Evolutionary conservation across 768 basidiomycete genomes (phyloP), one percentile per base, ranked within the genome.

Genomic region (Pleurotus eryngii): DNA sequence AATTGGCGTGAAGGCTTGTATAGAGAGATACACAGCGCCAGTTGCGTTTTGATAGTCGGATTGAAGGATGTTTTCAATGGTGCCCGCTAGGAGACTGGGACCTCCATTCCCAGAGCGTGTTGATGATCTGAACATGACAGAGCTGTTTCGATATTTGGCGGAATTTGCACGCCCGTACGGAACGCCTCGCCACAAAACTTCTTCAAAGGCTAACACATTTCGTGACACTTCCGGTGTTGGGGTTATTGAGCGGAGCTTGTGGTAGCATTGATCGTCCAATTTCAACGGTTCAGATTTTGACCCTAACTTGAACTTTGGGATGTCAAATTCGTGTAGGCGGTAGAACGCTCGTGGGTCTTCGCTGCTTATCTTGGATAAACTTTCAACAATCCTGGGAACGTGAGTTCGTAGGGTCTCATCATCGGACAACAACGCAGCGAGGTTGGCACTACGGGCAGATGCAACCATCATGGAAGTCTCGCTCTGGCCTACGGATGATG

Each of bases 331-430:
- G 37, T 30, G 24, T 15, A 58, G 50, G 8, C 60, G 49, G 9
- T 57, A 50, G 40, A 49, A 59, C 3, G 59, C 64, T 3, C 63
- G 48, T 20, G 57, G 18, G 45, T 67, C 64, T 43, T 67, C 63
- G 5, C 30, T 57, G 14, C 35, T 39, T 9, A 65, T 62, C 2
- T 37, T 18, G 4, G 61, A 57, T 37, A 65, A 22, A 2, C 22
- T 30, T 2, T 39, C 27, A 12, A 65, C 27, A 42, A 61, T 57
- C 24, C 58, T 57, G 5, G 8, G 12, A 3, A 64, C 45, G 5
- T 20, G 15, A 3, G 58, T 5, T 14, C 56, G 51, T 1, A 59
- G 9, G 1, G 56, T 35, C 3, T 12, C 37, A 42, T 63, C 51
- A 22, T 65, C 54, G 1, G 60, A 39, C 3, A 67, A 55, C 8